These are phyloP conservation scores for Diospyros lotus DNA, from an alignment of 148 eudicot genomes.

Conservation along the genomic window DNA sequence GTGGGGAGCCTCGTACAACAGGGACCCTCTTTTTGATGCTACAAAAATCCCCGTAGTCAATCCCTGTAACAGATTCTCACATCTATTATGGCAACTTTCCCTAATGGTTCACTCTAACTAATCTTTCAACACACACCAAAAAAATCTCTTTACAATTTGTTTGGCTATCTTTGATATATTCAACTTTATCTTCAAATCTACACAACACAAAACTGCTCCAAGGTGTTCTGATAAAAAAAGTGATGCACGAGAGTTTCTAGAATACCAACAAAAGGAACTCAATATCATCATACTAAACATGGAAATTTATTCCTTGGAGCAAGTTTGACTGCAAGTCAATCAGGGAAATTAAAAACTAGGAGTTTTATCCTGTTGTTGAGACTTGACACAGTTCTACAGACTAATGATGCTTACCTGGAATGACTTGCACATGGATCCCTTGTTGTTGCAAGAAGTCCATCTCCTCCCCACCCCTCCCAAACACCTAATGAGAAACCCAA, in stretches of 20 bases:
- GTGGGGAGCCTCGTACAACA: too few relatives aligned
- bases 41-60: too few relatives aligned
- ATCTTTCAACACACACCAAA: neutral
- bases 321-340: neutral
- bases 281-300: neutral
- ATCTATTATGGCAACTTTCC: neutral
- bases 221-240: too few relatives aligned
- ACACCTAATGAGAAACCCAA: slow-evolving; percentile 37
- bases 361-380: neutral
- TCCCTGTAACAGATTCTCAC: neutral
- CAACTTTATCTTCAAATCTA: too few relatives aligned
- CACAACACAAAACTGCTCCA: too few relatives aligned
- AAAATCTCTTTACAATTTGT: neutral
- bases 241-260: too few relatives aligned
- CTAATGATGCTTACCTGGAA: slow-evolving; percentile 58
- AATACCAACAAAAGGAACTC: neutral
- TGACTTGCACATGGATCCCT: slow-evolving; percentile 87
- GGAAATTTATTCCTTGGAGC: neutral
- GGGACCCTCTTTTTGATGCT: too few relatives aligned
- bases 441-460: slow-evolving; percentile 93
- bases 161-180: neutral
- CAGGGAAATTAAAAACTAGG: neutral
- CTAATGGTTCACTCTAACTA: neutral
- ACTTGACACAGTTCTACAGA: neutral
- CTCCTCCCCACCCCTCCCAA: slow-evolving; percentile 99